phyloP scores from a whole-genome alignment of 2,329 filamentous ascomycete genomes.

The Lasiodiplodia theobromae region DNA sequence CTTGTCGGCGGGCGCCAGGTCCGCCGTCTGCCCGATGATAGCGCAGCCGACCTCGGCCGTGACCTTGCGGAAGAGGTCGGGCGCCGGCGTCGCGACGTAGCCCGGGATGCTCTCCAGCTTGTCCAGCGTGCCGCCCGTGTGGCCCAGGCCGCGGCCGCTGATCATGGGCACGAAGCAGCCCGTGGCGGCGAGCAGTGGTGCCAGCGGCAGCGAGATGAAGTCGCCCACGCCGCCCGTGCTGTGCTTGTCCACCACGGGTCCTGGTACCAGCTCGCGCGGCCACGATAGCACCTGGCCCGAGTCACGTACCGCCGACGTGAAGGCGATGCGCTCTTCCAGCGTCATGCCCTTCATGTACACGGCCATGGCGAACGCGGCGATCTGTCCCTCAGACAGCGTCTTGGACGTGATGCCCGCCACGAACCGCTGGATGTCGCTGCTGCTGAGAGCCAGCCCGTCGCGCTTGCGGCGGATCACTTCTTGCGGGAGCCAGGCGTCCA shows the following conservation, averaged over 20 bases:
- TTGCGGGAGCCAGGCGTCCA: slow-evolving; percentile 30
- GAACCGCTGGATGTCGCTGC: slow-evolving; percentile 28
- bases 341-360: slow-evolving; percentile 27
- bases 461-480: slow-evolving; percentile 31
- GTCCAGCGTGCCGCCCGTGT: slow-evolving; percentile 30
- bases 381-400: slow-evolving; percentile 26
- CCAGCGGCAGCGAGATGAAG: slow-evolving; percentile 27
- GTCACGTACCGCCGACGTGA: slow-evolving; percentile 29
- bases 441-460: slow-evolving; percentile 28
- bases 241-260: slow-evolving; percentile 29
- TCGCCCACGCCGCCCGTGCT: slow-evolving; percentile 30
- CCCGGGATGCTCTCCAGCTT: slow-evolving; percentile 30
- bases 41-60: slow-evolving; percentile 22
- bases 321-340: slow-evolving; percentile 29
- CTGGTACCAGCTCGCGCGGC: neutral
- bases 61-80: slow-evolving; percentile 20
- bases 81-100: slow-evolving; percentile 19
- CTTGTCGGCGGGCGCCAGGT: slow-evolving; percentile 29
- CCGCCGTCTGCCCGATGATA: slow-evolving; percentile 30
- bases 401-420: slow-evolving; percentile 23
- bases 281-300: slow-evolving; percentile 23
- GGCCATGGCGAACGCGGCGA: slow-evolving; percentile 30
- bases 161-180: slow-evolving; percentile 31
- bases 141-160: slow-evolving; percentile 24
- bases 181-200: slow-evolving; percentile 25